These are phyloP conservation scores for Conticribra guillardii DNA, from an alignment of 108 stramenopile species.

Conservation along the genomic window DNA sequence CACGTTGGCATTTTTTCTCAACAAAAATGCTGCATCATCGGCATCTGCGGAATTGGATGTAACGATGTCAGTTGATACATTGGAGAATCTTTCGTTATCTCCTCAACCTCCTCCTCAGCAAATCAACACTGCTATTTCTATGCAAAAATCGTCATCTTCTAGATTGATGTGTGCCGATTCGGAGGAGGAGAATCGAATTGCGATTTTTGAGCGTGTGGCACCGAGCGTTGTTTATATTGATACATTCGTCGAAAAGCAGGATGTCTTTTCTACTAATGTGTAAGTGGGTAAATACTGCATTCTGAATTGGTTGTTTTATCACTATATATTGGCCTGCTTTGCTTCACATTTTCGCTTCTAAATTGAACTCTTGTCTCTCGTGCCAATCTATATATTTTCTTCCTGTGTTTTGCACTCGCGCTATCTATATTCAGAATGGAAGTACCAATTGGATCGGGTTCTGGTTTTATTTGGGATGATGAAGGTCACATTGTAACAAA, in stretches of 20 bases:
- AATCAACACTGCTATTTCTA: neutral
- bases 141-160: neutral
- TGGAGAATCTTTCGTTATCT: neutral
- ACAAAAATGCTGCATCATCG: too few relatives aligned
- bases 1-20: too few relatives aligned
- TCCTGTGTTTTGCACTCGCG: neutral
- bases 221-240: conserved; percentile 85
- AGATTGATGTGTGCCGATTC: conserved; percentile 14
- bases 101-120: neutral
- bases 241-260: conserved; percentile 72
- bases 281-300: neutral
- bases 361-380: neutral
- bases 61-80: too few relatives aligned
- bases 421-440: conserved; percentile 10
- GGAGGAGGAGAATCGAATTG: conserved; percentile 65
- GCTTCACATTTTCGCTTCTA: neutral
- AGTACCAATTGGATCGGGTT: conserved; percentile 81
- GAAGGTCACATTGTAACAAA: conserved; percentile 77
- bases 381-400: neutral
- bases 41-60: too few relatives aligned
- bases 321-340: neutral
- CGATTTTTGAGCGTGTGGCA: conserved; percentile 71
- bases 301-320: neutral
- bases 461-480: conserved; percentile 91
- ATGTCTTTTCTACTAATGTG: conserved; percentile 76